A percentile compares a stretch with the other conserved stretches of the same genome.
These are phyloP conservation scores for Saturnispora quitensis DNA, from an alignment of 805 yeast species.

Conservation along the genomic window DNA sequence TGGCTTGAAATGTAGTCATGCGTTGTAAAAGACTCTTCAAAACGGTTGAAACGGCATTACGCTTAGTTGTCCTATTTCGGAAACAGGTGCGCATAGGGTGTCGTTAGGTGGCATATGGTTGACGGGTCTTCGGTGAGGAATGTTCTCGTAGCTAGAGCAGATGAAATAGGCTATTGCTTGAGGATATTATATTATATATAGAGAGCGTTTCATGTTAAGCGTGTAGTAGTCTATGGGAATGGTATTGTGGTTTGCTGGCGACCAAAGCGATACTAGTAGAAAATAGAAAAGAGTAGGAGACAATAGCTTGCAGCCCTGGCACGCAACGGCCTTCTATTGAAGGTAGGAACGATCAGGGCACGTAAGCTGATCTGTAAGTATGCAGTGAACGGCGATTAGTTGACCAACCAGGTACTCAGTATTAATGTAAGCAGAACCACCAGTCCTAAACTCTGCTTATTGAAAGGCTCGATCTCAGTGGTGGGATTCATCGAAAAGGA, in stretches of 20 bases:
- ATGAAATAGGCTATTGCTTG: neutral
- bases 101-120: neutral
- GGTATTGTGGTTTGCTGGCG: neutral
- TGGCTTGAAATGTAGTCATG: neutral
- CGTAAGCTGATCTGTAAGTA: neutral
- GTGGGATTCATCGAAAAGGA: conserved; percentile 3
- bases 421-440: neutral
- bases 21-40: neutral
- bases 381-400: neutral
- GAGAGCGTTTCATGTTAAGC: neutral
- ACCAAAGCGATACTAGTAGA: neutral
- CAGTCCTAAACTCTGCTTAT: neutral
- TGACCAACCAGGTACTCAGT: neutral
- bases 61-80: neutral
- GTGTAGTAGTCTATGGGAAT: neutral
- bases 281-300: neutral
- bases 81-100: neutral
- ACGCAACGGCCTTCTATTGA: neutral
- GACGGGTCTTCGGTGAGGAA: neutral
- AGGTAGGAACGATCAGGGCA: no score
- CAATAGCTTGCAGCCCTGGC: neutral
- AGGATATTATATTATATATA: neutral
- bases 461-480: conserved; percentile 1
- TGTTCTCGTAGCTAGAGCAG: neutral
- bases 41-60: neutral